Evolutionary conservation across 1,284 basidiomycete species (phyloP), one percentile per base, ranked within the genome.

Genomic region (Malassezia brasiliensis): DNA sequence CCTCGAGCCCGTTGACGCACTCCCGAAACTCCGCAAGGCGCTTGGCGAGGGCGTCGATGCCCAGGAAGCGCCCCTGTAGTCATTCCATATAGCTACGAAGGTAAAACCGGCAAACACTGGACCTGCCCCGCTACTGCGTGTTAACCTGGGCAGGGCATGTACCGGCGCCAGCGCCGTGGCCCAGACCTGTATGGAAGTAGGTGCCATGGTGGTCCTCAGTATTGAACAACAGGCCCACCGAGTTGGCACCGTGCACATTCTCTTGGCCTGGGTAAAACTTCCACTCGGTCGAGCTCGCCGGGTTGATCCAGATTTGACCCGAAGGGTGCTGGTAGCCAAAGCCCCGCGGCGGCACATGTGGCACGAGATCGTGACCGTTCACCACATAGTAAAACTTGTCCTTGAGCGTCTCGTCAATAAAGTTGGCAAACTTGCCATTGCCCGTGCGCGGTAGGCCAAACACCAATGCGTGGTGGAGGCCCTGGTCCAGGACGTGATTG

Each of bases 291-390:
- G 25, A 28, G 56, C 60, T 64, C 40, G 48, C 48, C 12, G 64
- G 62, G 48, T 64, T 65, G 60, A 68, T 64, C 62, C 62, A 69
- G 32, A 68, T 57, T 54, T 68, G 64, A n/a, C 63, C 64, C 22
- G 57, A 59, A 1, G 61, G 31, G 31, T 66, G 65, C 51, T 61
- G 60, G 59, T 57, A 69, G 39, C 57, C 54, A 47, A 59, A 47
- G 10, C 36, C 49, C 12, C 55, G 48, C 4, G 60, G 55, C 5
- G 65, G 64, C 11, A 69, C 47, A 19, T 59, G 62, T 0, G 65
- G 67, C 1, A 69, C 63, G 19, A 56, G 54, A 55, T 69, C 67
- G 15, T 50, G 47, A 19, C 61, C 62, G 49, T 68, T 64, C 50
- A 54, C 59, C 56, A 67, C 55, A 54, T 67, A 65, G 2, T 59